Evolutionary conservation across 2,329 filamentous ascomycete species (phyloP).

Genomic region (Pestalotiopsis sp.): DNA sequence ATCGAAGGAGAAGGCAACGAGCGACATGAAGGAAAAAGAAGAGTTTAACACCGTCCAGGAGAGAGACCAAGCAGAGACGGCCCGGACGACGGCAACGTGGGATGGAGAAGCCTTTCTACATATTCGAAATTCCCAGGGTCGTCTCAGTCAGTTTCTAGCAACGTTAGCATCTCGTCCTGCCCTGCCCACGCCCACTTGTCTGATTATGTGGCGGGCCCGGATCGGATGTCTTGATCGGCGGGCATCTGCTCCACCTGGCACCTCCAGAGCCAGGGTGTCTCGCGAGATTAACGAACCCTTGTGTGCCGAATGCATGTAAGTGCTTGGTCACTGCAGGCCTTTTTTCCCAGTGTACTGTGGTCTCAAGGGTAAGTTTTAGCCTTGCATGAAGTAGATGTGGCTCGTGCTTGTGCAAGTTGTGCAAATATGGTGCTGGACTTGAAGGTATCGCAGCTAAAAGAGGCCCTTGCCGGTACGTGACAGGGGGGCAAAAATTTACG

Average conservation of each 20-base stretch:
- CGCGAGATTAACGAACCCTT: constrained; percentile 2
- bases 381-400: too few relatives aligned
- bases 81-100: background rate
- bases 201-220: background rate
- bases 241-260: background rate
- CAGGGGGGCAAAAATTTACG: too few relatives aligned
- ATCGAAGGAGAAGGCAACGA: background rate
- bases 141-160: too few relatives aligned
- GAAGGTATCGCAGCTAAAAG: too few relatives aligned
- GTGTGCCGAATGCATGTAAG: constrained; percentile 2
- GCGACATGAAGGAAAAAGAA: background rate
- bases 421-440: too few relatives aligned
- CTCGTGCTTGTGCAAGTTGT: too few relatives aligned
- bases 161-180: background rate
- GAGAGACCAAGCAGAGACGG: background rate
- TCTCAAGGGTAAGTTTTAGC: too few relatives aligned
- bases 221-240: constrained; percentile 5
- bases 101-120: constrained; percentile 1
- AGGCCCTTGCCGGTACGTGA: too few relatives aligned
- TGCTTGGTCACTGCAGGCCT: background rate
- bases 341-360: background rate
- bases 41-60: background rate
- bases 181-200: background rate
- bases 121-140: background rate
- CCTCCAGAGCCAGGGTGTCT: background rate